Evolutionary conservation across 177 flowering plant species (phyloP).

Genomic region (Tripterygium wilfordii): DNA sequence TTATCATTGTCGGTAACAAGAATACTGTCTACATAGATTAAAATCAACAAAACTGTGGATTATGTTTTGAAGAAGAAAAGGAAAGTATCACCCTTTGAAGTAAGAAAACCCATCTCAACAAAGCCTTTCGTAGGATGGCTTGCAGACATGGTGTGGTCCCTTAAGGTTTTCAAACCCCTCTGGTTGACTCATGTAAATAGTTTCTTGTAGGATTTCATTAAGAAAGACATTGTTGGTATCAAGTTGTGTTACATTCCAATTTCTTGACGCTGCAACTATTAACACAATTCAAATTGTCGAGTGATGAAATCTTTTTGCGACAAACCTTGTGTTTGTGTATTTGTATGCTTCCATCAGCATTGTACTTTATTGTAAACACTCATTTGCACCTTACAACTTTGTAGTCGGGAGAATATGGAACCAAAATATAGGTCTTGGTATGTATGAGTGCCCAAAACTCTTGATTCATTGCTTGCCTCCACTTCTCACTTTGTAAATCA

Average conservation of each 20-base stretch:
- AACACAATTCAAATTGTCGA: neutral
- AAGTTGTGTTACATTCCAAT: neutral
- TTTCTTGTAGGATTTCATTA: neutral
- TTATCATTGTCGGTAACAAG: neutral
- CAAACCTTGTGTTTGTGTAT: neutral
- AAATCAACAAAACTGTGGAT: neutral
- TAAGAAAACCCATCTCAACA: neutral
- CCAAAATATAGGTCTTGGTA: neutral
- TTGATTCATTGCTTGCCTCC: neutral
- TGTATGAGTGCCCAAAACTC: neutral
- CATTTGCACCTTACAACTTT: neutral
- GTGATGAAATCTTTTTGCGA: neutral
- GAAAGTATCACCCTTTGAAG: neutral
- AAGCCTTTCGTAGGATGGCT: neutral
- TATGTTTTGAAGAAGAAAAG: neutral
- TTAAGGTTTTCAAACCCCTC: neutral
- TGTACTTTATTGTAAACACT: neutral
- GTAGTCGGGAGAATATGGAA: neutral
- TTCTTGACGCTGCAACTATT: neutral
- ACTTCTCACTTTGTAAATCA: neutral
- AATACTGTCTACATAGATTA: neutral
- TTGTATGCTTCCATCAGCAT: neutral
- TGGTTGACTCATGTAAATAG: neutral
- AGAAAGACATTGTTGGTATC: too few relatives aligned
- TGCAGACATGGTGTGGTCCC: neutral